Percentiles rank a stretch among this genome's conserved stretches.
Conservation (phyloP, 768 basidiomycete species). For the Kwoniella dejecticola region DNA sequence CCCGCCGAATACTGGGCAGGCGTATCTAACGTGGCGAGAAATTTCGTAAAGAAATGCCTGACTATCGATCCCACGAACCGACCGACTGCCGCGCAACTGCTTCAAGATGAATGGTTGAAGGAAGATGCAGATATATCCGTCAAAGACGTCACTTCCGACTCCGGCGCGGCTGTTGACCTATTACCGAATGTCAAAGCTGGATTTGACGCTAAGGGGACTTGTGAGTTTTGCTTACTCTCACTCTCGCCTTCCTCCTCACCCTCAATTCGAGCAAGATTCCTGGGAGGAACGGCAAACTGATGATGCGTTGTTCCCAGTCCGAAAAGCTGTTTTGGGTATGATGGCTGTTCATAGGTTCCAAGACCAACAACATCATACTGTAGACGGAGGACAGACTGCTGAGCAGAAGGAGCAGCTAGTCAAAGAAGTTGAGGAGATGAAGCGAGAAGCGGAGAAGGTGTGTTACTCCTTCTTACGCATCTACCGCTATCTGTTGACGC, state of each 20-base stretch:
- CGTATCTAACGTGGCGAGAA: constrained; percentile 63
- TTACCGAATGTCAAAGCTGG: constrained; percentile 85
- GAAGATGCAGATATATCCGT: constrained; percentile 70
- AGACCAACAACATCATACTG: constrained; percentile 31
- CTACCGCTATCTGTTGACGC: no score
- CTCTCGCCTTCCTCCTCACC: no score
- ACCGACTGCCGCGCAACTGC: constrained; percentile 73
- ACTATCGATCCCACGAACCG: constrained; percentile 77
- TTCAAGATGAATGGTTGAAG: constrained; percentile 76
- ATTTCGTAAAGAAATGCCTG: constrained; percentile 79
- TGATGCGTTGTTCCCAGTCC: constrained; percentile 64
- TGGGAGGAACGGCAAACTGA: not conserved
- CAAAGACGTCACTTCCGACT: constrained; percentile 62
- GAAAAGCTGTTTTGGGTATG: constrained; percentile 82
- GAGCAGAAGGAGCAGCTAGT: constrained; percentile 63
- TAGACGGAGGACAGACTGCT: constrained; percentile 53
- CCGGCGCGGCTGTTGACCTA: constrained; percentile 66
- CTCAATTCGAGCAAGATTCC: no score
- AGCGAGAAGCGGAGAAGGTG: constrained; percentile 77
- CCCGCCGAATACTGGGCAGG: constrained; percentile 61
- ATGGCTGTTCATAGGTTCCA: constrained; percentile 79
- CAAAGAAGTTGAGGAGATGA: constrained; percentile 68
- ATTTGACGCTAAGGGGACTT: constrained; percentile 84
- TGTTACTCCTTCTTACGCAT: no score
- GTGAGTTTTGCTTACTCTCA: constrained; percentile 63